Percentiles rank a stretch among this genome's conserved stretches.
phyloP scores from a whole-genome alignment of 768 basidiomycete genomes.

The Mycena leptocephala region DNA sequence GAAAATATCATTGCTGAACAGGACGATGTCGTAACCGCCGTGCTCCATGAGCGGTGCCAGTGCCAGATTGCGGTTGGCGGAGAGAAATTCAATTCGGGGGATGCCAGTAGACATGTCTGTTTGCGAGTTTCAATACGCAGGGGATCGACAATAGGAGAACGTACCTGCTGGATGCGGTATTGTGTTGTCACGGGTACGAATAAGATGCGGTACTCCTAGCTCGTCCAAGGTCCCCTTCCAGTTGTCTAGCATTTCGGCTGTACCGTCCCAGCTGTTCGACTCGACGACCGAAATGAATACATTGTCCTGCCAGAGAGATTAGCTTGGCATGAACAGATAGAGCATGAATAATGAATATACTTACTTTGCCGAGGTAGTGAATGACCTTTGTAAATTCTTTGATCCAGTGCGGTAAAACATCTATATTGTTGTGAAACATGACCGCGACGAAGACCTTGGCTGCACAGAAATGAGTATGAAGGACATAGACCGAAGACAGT shows the following conservation, averaged over 20 bases:
- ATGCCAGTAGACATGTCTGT: constrained; percentile 41
- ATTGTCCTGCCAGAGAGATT: constrained; percentile 41
- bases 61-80: constrained; percentile 57
- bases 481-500: neutral
- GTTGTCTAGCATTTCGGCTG: constrained; percentile 48
- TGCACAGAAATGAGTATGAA: neutral
- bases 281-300: constrained; percentile 46
- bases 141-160: neutral
- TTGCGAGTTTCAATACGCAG: neutral
- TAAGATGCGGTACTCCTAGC: constrained; percentile 45
- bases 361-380: constrained; percentile 52
- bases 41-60: constrained; percentile 56
- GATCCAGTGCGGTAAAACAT: constrained; percentile 58
- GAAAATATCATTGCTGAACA: constrained; percentile 61
- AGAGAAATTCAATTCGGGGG: constrained; percentile 54
- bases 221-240: constrained; percentile 43
- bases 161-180: constrained; percentile 38
- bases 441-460: constrained; percentile 57
- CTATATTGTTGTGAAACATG: constrained; percentile 57
- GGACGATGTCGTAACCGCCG: constrained; percentile 56
- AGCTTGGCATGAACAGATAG: neutral
- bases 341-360: too few species aligned
- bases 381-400: constrained; percentile 53
- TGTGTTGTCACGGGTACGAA: constrained; percentile 47
- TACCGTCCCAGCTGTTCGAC: constrained; percentile 54